Conservation (phyloP, 495 filamentous ascomycete genomes). For the Filosporella fistucella region DNA sequence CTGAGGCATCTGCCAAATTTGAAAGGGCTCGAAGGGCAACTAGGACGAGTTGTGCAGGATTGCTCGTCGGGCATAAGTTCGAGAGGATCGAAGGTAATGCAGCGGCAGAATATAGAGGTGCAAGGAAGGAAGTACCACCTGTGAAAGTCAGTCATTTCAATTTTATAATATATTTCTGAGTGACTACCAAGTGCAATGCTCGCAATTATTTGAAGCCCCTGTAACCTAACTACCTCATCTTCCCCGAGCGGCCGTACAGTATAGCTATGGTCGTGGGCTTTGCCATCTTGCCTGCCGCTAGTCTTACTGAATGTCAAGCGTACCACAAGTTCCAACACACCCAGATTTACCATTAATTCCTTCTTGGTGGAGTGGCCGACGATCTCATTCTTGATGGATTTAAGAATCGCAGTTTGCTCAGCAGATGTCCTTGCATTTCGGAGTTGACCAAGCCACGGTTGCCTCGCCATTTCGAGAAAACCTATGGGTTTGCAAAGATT, state of each 20-base stretch:
- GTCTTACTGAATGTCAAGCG: slow-evolving; percentile 42
- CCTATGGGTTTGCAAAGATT: too few relatives aligned
- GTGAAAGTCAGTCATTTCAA: slow-evolving; percentile 19
- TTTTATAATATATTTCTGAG: not conserved
- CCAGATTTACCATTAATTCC: slow-evolving; percentile 63
- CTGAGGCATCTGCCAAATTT: slow-evolving; percentile 63
- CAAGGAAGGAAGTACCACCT: slow-evolving; percentile 80
- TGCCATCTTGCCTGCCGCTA: slow-evolving; percentile 25
- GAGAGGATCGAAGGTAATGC: slow-evolving; percentile 63
- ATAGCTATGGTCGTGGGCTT: slow-evolving; percentile 29
- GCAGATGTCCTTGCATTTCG: slow-evolving; percentile 52
- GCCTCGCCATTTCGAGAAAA: slow-evolving; percentile 20
- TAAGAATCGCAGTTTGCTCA: slow-evolving; percentile 61
- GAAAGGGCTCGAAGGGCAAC: slow-evolving; percentile 72
- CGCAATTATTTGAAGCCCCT: slow-evolving; percentile 74
- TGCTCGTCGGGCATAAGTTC: slow-evolving; percentile 59
- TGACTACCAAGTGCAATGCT: slow-evolving; percentile 76
- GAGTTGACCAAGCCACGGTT: slow-evolving; percentile 49
- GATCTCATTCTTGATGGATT: slow-evolving; percentile 78
- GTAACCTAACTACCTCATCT: slow-evolving; percentile 65
- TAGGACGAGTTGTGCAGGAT: slow-evolving; percentile 59
- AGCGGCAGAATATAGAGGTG: slow-evolving; percentile 62
- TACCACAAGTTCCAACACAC: slow-evolving; percentile 65
- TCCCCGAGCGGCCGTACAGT: slow-evolving; percentile 29
- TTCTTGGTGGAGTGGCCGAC: slow-evolving; percentile 88